phyloP scores from a whole-genome alignment of 306 rosid species.

The Quercus mongolica region DNA sequence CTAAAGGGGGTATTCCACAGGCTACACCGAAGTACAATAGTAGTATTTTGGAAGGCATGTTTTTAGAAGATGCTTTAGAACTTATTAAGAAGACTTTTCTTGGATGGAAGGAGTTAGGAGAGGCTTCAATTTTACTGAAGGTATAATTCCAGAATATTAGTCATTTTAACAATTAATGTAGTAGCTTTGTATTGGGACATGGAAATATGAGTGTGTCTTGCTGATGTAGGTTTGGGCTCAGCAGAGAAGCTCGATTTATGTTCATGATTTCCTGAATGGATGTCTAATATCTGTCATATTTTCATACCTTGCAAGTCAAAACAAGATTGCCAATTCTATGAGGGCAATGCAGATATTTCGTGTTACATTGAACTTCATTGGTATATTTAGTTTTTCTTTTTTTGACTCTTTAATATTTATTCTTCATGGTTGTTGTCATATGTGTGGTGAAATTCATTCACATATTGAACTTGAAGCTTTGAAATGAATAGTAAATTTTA shows the following conservation, averaged over 20 bases:
- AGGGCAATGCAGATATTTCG: slow-evolving; percentile 66
- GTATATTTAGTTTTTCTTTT: slow-evolving; percentile 37
- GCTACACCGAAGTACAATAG: slow-evolving; percentile 86
- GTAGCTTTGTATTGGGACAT: slow-evolving; percentile 1
- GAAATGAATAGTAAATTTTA: not conserved
- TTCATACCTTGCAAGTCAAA: slow-evolving; percentile 58
- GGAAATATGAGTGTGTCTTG: slow-evolving; percentile 12
- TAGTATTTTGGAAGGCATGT: slow-evolving; percentile 90
- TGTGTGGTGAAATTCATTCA: not conserved
- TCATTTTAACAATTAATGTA: not conserved
- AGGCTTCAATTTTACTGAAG: slow-evolving; percentile 72
- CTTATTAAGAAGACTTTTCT: slow-evolving; percentile 43
- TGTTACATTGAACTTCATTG: slow-evolving; percentile 58
- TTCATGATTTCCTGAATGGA: slow-evolving; percentile 79
- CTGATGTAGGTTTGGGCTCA: slow-evolving; percentile 80
- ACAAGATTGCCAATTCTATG: slow-evolving; percentile 61
- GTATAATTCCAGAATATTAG: slow-evolving; percentile 33
- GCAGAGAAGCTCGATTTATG: slow-evolving; percentile 60
- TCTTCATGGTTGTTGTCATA: not conserved
- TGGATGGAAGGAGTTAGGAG: slow-evolving; percentile 70
- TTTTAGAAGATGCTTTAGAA: slow-evolving; percentile 53
- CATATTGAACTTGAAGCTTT: not conserved
- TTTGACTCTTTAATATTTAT: not conserved
- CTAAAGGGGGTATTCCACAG: slow-evolving; percentile 44
- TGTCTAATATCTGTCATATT: slow-evolving; percentile 62